Evolutionary conservation across 352 stramenopile species (phyloP).

Genomic region (Peronospora belbahrii): DNA sequence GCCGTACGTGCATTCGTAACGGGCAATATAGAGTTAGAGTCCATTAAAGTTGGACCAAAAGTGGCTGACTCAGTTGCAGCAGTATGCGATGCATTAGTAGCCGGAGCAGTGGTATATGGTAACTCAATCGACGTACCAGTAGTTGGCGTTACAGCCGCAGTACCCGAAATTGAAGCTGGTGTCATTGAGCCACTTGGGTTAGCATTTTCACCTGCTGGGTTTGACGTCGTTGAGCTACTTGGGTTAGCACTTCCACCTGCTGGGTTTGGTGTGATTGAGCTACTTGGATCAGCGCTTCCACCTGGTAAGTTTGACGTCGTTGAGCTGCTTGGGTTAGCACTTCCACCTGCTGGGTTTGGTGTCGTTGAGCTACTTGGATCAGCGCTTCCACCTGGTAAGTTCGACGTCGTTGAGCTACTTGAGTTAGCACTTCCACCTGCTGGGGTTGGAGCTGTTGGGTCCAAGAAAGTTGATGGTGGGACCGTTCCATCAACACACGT

Average conservation of each 20-base stretch:
- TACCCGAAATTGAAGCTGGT: conserved; percentile 5
- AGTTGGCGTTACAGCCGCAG: not conserved
- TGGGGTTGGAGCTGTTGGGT: not conserved
- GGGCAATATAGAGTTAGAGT: conserved; percentile 21
- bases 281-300: not conserved
- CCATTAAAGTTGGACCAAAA: conserved; percentile 2
- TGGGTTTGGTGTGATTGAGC: not conserved
- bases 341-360: not conserved
- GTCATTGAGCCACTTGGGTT: not conserved
- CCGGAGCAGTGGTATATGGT: not conserved
- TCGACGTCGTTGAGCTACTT: no score
- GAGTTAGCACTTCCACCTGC: not conserved
- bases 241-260: not conserved
- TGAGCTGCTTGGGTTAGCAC: not conserved
- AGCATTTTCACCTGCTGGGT: not conserved
- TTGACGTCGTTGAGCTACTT: not conserved
- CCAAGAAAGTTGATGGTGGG: conserved; percentile 14
- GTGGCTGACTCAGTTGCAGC: conserved; percentile 2
- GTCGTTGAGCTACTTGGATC: no score
- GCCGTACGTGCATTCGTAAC: conserved; percentile 27
- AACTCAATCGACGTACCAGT: conserved; percentile 2
- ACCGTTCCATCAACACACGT: conserved; percentile 26
- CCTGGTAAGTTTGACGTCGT: not conserved
- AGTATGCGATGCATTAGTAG: not conserved
- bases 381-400: no score